Base-by-base conservation (phyloP, 331 rosid genomes). In the Phaseolus coccineus region DNA sequence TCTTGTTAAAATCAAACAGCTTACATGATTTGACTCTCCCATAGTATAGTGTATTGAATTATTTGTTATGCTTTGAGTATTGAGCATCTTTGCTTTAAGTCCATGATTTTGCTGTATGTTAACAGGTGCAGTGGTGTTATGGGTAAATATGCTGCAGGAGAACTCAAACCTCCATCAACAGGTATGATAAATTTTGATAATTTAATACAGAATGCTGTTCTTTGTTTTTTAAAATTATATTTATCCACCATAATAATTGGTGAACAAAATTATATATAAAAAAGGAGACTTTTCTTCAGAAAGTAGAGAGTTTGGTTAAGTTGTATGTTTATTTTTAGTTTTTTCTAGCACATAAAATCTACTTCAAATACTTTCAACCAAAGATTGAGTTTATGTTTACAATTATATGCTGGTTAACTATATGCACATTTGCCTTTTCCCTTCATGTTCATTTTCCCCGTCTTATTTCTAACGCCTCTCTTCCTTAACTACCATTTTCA, bases 91-190 rank as follows among this genome's bases (percentile, higher is more conserved):
- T 62, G 33, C 61, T 48, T 12, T 39, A 72, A 71, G 76, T 58
- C 35, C 16, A 46, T 64, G 70, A 72, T 50, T 16, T 59, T 73
- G 57, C 69, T 62, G 8, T 80, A 37, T 67, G 58, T 77, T 66
- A 81, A 88, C 94, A 95, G 99, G 99, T 95, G 99, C 85, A 95
- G 99, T 71, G 99, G 99, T 71, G 97, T 95, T 78, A 93, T 95
- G 99, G 99, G 99, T 72, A 95, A 93, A 89, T 95, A 95, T 89
- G 96, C 97, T 83, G 97, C 99, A 10, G 99, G 98, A 81, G 99
- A 95, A 84, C 98, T 95, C 69, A 95, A 91, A 93, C 98, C 97
- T 19, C 98, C 97, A 56, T 89, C 84, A 56, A 88, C 91, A 64
- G 97, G 99, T 93, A 78, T 69, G 74, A 77, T 73, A 55, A 65